Base-by-base conservation (phyloP, 164 flowering plant species). In the Magnolia changhungtana region DNA sequence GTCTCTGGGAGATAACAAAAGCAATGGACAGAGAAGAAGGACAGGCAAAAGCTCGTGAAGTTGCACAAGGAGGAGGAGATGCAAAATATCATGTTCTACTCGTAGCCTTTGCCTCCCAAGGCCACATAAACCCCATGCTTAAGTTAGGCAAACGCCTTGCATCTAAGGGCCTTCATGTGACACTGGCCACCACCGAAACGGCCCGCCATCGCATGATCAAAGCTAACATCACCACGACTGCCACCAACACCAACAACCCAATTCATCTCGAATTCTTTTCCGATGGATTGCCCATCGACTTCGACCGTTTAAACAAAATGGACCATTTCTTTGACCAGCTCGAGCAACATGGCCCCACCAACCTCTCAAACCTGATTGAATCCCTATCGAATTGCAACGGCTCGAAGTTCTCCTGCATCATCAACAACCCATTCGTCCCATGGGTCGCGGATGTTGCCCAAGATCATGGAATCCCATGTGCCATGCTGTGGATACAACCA, bases 381-480 rank as follows among this genome's bases (percentile, higher is more conserved):
- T 7, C 51, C 10, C 61, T 31, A 5, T 49, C 27, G 9, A 50
- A 71, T 23, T 3, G 8, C 37, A 8, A 63, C 6, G 45, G 29
- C 23, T 20, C 65, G 16, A 19, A 49, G 1, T 24, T 75, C 51
- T 69, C 50, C 18, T 75, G 72, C 66, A 67, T 90, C 7, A 84
- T 92, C 73, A 79, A 83, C 78, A 92, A 89, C 81, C 90, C 90
- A 0, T 90, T 90, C 74, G 80, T 90, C 16, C 90, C 96, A 0
- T 90, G 96, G 96, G 96, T 86, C 0, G 79, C 84, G 4, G 94
- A 90, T 59, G 88, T 90, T 0, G 92, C 91, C 1, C 86, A 78
- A 0, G 72, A 52, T 0, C 76, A 87, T 0, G 83, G 86, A 2
- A 76, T 91, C 65, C 92, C 89, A 3, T 81, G 82, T 59, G 92